These are phyloP conservation scores for Picochlorum sp. DNA, from an alignment of 139 green algal genomes.

Conservation along the genomic window DNA sequence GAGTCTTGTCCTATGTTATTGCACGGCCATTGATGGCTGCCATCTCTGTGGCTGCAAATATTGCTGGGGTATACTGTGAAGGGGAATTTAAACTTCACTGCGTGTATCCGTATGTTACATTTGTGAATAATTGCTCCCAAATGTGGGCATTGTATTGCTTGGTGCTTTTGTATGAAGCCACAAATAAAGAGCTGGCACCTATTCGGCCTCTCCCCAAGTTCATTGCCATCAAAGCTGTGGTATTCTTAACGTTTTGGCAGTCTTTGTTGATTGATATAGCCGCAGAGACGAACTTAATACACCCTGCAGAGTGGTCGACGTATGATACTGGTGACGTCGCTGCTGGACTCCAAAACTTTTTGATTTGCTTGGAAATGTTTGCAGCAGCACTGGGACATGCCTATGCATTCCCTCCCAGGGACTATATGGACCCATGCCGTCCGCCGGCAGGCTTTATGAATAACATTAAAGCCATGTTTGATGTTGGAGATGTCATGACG, in stretches of 20 bases:
- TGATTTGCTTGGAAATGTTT: slow-evolving; percentile 98
- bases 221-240: slow-evolving; percentile 85
- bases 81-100: slow-evolving; percentile 50
- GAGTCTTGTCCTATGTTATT: slow-evolving; percentile 91
- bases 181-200: slow-evolving; percentile 74
- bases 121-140: slow-evolving; percentile 78
- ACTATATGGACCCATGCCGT: slow-evolving; percentile 57
- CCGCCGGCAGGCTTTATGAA: slow-evolving; percentile 50
- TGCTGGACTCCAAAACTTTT: slow-evolving; percentile 69
- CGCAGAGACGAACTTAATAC: slow-evolving; percentile 31
- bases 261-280: slow-evolving; percentile 38
- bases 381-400: slow-evolving; percentile 79
- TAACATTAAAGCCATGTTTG: slow-evolving; percentile 76
- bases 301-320: slow-evolving; percentile 37
- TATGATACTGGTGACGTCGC: slow-evolving; percentile 67
- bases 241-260: slow-evolving; percentile 97
- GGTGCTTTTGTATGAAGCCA: slow-evolving; percentile 78
- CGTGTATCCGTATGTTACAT: slow-evolving; percentile 69
- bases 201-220: slow-evolving; percentile 92
- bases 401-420: slow-evolving; percentile 80
- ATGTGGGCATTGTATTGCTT: slow-evolving; percentile 93
- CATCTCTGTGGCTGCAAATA: slow-evolving; percentile 52
- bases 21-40: slow-evolving; percentile 66
- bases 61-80: slow-evolving; percentile 57
- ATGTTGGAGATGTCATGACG: slow-evolving; percentile 68